A percentile compares a stretch with the other conserved stretches of the same genome.
phyloP scores from a whole-genome alignment of 257 asterid species.

The Petrea volubilis region DNA sequence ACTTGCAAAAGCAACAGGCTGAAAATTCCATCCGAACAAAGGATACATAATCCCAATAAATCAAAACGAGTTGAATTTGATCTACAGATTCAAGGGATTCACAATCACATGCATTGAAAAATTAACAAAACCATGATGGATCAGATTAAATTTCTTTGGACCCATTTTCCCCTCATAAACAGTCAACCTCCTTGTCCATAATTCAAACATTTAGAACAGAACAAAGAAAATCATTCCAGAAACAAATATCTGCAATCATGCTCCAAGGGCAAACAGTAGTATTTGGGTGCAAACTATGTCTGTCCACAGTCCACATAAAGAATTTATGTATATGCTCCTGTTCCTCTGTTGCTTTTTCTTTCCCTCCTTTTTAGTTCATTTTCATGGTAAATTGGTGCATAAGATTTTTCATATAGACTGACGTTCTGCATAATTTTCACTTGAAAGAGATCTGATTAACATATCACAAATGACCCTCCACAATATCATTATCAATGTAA shows the following conservation, averaged over 20 bases:
- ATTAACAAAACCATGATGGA: background rate
- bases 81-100: background rate
- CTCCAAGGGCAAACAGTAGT: background rate
- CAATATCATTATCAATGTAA: background rate
- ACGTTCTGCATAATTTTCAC: background rate
- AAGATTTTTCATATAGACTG: background rate
- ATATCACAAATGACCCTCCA: constrained; percentile 10
- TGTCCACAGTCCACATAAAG: background rate
- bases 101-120: background rate
- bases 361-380: background rate
- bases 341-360: background rate
- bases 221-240: background rate
- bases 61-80: background rate
- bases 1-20: no score
- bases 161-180: background rate
- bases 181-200: no score
- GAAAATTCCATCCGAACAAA: no score
- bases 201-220: background rate
- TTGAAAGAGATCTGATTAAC: background rate
- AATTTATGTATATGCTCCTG: background rate
- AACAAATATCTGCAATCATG: background rate
- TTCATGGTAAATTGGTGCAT: background rate
- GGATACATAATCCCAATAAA: background rate
- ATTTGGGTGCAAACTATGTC: background rate
- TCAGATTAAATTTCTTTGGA: background rate